Percentiles rank a stretch among this genome's conserved stretches.
Conservation (phyloP, 768 basidiomycete species). For the Rhodotorula toruloides region DNA sequence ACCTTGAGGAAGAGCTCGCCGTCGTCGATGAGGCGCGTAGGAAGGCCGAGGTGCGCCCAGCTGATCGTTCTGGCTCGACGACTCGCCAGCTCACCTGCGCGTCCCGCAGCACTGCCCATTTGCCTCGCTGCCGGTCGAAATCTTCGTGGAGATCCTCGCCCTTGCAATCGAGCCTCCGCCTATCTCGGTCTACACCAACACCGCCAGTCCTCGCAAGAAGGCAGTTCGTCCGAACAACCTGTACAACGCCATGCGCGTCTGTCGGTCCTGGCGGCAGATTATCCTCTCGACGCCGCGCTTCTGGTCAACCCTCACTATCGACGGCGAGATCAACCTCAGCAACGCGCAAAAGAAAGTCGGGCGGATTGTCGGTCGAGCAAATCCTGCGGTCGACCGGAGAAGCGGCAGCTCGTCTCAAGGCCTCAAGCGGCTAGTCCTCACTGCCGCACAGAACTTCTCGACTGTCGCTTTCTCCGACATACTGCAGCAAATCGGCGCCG, state of each 20-base stretch:
- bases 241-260: conserved; percentile 24
- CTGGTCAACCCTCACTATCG: conserved; percentile 15
- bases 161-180: conserved; percentile 42
- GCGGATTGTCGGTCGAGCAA: conserved; percentile 1
- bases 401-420: neutral
- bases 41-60: conserved; percentile 2
- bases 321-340: conserved; percentile 30
- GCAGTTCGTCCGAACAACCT: neutral
- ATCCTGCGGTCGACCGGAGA: neutral
- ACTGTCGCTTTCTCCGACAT: neutral
- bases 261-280: conserved; percentile 10
- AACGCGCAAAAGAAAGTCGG: conserved; percentile 16
- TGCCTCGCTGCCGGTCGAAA: conserved; percentile 47
- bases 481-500: neutral
- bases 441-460: conserved; percentile 23
- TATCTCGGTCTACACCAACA: neutral
- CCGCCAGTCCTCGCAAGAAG: neutral
- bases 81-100: neutral
- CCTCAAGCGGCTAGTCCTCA: conserved; percentile 10
- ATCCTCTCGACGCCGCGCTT: conserved; percentile 19
- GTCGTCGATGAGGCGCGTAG: neutral
- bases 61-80: neutral
- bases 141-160: conserved; percentile 59
- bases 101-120: conserved; percentile 24
- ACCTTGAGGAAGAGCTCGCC: neutral